Base-by-base conservation (phyloP, 768 basidiomycete genomes). In the Mycena crocata region DNA sequence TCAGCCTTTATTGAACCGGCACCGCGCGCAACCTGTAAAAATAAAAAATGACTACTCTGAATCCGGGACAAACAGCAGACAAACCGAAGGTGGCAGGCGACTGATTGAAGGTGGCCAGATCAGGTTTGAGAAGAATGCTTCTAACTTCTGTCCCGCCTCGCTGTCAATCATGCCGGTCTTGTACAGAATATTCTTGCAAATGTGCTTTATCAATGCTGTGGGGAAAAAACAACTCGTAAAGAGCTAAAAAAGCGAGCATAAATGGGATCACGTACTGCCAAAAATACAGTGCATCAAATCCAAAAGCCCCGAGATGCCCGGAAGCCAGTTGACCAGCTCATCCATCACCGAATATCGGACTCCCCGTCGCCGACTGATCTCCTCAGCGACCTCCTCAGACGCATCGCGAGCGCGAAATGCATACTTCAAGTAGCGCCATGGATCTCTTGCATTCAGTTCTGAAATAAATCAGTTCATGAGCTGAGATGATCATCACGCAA, bases 1-100 rank as follows among this genome's bases (percentile, higher is more conserved):
- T 75, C 73, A 0, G 73, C 71, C 63, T 74, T 74, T n/a, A 66
- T 55, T 24, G 70, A 62, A 5, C 70, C 62, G 34, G 52, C 65
- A 50, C 69, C 60, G 19, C 55, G 57, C 6, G 64, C 35, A 30
- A 64, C 40, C 68, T 66, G 35, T 40, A 39, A 9, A 23, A n/a
- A 54, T 26, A 35, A 34, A 51, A 32, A 39, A 34, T 51, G 23
- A 58, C 35, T 23, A 39, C 26, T 24, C 10, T 32, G 10, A 37
- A 37, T 37, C 17, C 17, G 5, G 17, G 35, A 46, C 3, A 39
- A 54, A 2, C 8, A 21, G 4, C 2, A 19, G 15, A 42, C 66
- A n/a, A 23, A 70, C 69, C 21, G 52, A 57, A 6, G 69, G 69
- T 3, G 69, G 69, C 23, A 70, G 48, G 14, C 69, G 55, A 24